Evolutionary conservation across 2,329 filamentous ascomycete genomes (phyloP).

Genomic region (Neofusicoccum ribis): DNA sequence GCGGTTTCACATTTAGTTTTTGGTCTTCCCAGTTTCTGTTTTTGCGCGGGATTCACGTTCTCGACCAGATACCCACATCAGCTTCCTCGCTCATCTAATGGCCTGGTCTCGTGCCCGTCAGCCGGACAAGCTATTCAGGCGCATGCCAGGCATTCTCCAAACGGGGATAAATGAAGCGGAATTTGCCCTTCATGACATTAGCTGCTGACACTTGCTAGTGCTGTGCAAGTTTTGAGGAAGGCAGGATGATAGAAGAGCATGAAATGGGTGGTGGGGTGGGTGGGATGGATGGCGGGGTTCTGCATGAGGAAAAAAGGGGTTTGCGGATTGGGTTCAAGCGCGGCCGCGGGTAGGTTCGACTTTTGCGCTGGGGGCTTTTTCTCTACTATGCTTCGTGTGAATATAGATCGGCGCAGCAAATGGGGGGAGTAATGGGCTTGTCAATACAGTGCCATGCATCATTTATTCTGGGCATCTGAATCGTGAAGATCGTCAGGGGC

Average conservation of each 20-base stretch:
- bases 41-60: neutral
- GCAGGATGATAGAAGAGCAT: neutral
- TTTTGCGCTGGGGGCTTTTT: neutral
- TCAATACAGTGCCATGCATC: constrained; percentile 1
- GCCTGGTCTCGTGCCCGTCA: neutral
- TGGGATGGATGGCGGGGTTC: neutral
- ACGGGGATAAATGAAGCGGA: neutral
- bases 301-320: constrained; percentile 3
- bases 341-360: neutral
- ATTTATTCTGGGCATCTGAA: neutral
- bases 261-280: neutral
- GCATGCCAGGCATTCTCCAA: neutral
- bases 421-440: constrained; percentile 7
- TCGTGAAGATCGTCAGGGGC: constrained; percentile 6
- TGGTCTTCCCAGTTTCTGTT: neutral
- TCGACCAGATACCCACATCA: constrained; percentile 12
- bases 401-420: constrained; percentile 11
- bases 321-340: neutral
- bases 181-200: neutral
- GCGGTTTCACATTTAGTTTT: neutral
- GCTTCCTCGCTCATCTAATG: neutral
- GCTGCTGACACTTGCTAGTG: neutral
- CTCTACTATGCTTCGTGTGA: neutral
- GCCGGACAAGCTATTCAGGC: neutral
- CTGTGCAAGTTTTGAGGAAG: neutral